Evolutionary conservation across 768 basidiomycete genomes (phyloP).

Genomic region (Ramaria rubella): DNA sequence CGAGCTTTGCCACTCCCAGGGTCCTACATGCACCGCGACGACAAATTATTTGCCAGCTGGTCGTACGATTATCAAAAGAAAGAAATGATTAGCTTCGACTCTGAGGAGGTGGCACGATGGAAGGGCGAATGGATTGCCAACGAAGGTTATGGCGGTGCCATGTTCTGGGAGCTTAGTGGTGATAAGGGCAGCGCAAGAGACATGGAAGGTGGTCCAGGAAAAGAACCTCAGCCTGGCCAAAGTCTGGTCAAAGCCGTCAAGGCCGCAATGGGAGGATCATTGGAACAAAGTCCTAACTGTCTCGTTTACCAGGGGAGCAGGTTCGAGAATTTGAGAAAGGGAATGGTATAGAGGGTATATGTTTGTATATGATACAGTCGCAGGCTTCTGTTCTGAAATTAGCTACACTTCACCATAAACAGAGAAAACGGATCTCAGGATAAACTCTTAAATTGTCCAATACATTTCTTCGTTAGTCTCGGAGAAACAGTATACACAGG

Average conservation of each 20-base stretch:
- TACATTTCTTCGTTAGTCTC: no score
- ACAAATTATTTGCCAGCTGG: conserved; percentile 70
- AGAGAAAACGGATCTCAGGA: no score
- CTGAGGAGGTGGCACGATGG: conserved; percentile 55
- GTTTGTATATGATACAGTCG: no score
- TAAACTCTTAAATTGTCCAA: no score
- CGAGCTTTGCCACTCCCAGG: conserved; percentile 78
- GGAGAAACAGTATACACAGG: no score
- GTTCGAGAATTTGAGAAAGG: conserved; percentile 73
- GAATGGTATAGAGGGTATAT: conserved; percentile 51
- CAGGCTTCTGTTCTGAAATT: no score
- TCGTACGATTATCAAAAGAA: conserved; percentile 64
- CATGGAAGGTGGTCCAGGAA: conserved; percentile 70
- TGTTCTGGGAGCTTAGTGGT: conserved; percentile 92
- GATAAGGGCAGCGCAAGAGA: conserved; percentile 68
- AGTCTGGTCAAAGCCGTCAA: conserved; percentile 73
- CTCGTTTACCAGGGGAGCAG: conserved; percentile 67
- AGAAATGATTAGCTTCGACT: conserved; percentile 84
- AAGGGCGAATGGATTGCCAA: conserved; percentile 79
- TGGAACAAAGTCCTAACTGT: conserved; percentile 76
- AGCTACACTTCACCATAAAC: no score
- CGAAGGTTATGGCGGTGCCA: conserved; percentile 78
- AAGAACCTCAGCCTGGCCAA: conserved; percentile 60
- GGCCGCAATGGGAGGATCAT: conserved; percentile 59
- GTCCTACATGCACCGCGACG: conserved; percentile 58